A percentile compares a stretch with the other conserved stretches of the same genome.
Evolutionary conservation across 331 rosid genomes (phyloP).

Genomic region (Rosa hybrid): DNA sequence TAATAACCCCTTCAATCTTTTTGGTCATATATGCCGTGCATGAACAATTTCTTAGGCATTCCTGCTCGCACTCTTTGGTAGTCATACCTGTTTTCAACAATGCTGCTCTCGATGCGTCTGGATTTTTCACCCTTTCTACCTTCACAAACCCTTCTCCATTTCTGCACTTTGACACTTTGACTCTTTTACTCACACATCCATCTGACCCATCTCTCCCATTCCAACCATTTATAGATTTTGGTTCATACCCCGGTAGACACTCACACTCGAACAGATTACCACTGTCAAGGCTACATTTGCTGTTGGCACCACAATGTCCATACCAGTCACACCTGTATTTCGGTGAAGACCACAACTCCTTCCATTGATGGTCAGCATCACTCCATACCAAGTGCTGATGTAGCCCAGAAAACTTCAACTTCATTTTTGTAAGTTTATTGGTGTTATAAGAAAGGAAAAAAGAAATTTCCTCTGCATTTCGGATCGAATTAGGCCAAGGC

Average conservation of each 20-base stretch:
- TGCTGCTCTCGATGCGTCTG: neutral
- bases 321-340: neutral
- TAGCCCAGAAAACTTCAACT: neutral
- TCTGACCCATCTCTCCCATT: neutral
- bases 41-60: conserved; percentile 53
- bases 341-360: neutral
- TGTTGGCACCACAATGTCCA: conserved; percentile 12
- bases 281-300: neutral
- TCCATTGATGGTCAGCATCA: neutral
- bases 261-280: conserved; percentile 20
- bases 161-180: neutral
- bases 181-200: conserved; percentile 3
- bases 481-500: neutral
- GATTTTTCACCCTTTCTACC: conserved; percentile 8
- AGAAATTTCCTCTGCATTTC: neutral
- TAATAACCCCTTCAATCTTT: conserved; percentile 32
- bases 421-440: neutral
- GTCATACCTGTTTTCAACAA: neutral
- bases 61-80: neutral
- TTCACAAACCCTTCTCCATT: neutral
- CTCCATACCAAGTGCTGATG: neutral
- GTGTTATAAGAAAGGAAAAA: neutral
- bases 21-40: conserved; percentile 47
- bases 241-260: conserved; percentile 14
- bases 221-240: conserved; percentile 5